A percentile compares a stretch with the other conserved stretches of the same genome.
phyloP scores from a whole-genome alignment of 2,329 filamentous ascomycete genomes.

The Furcasterigmium sp. region DNA sequence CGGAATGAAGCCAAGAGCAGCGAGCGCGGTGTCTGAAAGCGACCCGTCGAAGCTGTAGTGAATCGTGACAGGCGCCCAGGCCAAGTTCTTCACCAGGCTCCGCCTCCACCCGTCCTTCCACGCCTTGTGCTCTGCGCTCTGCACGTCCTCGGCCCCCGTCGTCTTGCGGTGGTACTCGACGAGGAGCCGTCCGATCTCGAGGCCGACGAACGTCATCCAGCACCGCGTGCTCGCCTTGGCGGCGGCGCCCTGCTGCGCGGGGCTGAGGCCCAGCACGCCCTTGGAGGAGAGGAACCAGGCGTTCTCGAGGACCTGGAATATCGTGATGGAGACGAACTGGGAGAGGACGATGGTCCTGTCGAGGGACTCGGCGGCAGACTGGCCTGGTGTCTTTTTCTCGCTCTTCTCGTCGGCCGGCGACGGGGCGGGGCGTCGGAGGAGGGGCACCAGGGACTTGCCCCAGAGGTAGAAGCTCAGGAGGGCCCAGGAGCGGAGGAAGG shows the following conservation, averaged over 20 bases:
- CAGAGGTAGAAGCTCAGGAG: constrained; percentile 69
- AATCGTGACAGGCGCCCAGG: constrained; percentile 76
- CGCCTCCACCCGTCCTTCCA: constrained; percentile 55
- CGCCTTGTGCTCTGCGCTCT: constrained; percentile 35
- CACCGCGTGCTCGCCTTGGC: constrained; percentile 71
- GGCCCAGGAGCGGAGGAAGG: constrained; percentile 72
- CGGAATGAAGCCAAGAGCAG: constrained; percentile 38
- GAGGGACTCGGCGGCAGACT: constrained; percentile 25
- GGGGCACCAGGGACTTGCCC: constrained; percentile 44
- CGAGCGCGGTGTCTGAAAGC: constrained; percentile 34
- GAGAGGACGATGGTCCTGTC: constrained; percentile 53
- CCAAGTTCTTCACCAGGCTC: constrained; percentile 62
- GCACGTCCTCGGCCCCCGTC: constrained; percentile 21
- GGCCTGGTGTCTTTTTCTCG: constrained; percentile 32
- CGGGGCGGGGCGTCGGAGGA: constrained; percentile 18
- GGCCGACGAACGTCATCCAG: constrained; percentile 72
- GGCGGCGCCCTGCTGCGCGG: constrained; percentile 53
- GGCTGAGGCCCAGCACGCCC: constrained; percentile 58
- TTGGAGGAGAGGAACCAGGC: constrained; percentile 70
- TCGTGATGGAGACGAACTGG: constrained; percentile 62
- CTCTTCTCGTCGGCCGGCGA: no score
- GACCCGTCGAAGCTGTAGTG: constrained; percentile 72
- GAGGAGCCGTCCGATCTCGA: constrained; percentile 66
- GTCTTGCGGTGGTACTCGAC: constrained; percentile 37
- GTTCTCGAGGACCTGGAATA: constrained; percentile 81